Conservation (phyloP, 768 basidiomycete genomes). For the Gymnopilus junonius region DNA sequence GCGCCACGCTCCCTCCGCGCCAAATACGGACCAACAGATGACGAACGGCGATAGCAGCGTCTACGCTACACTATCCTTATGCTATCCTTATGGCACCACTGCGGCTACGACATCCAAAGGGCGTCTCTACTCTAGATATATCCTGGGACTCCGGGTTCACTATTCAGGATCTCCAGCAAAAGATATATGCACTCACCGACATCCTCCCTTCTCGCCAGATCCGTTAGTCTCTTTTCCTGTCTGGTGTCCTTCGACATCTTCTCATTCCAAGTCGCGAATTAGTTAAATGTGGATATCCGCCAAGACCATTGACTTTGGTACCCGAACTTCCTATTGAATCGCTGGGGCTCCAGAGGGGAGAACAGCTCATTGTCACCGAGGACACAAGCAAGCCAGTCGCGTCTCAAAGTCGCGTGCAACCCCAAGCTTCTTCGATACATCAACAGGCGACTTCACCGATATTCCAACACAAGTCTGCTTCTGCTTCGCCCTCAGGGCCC, state of each 20-base stretch:
- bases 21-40: slow-evolving; percentile 25
- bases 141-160: slow-evolving; percentile 59
- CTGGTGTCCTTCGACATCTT: neutral
- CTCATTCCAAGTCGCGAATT: neutral
- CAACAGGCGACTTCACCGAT: slow-evolving; percentile 9
- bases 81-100: slow-evolving; percentile 68
- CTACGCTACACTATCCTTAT: neutral
- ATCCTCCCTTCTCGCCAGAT: slow-evolving; percentile 81
- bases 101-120: slow-evolving; percentile 85
- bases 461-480: neutral
- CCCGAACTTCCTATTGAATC: slow-evolving; percentile 78
- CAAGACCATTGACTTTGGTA: slow-evolving; percentile 67
- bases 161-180: slow-evolving; percentile 75
- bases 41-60: slow-evolving; percentile 12
- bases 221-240: slow-evolving; percentile 49
- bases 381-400: slow-evolving; percentile 15
- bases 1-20: slow-evolving; percentile 5
- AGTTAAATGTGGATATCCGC: slow-evolving; percentile 91
- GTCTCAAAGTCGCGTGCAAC: slow-evolving; percentile 16
- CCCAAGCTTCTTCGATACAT: neutral
- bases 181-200: slow-evolving; percentile 66
- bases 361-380: slow-evolving; percentile 83
- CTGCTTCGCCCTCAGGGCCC: slow-evolving; percentile 40
- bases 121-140: slow-evolving; percentile 77
- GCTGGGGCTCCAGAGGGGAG: slow-evolving; percentile 77